These are phyloP conservation scores for Telfairia occidentalis DNA, from an alignment of 331 rosid species.

Conservation along the genomic window DNA sequence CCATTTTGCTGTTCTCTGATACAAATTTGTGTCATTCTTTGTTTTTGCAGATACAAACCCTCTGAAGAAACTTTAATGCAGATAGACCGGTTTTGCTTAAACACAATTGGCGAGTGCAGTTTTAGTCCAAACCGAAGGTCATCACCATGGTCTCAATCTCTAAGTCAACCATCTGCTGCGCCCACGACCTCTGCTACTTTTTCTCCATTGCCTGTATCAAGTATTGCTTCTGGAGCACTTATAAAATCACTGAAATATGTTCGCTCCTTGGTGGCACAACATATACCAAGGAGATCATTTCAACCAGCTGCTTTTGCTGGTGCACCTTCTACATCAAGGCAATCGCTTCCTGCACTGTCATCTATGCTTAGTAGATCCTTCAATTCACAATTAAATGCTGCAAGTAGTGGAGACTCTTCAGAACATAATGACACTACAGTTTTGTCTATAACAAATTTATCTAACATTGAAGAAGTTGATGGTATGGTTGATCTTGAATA, in stretches of 20 bases:
- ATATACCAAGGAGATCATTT: conserved; percentile 70
- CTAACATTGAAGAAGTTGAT: conserved; percentile 50
- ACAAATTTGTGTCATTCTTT: conserved; percentile 18
- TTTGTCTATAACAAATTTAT: conserved; percentile 51
- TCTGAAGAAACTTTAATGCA: conserved; percentile 84
- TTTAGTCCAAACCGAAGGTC: conserved; percentile 42
- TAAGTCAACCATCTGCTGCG: conserved; percentile 43
- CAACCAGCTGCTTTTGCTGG: conserved; percentile 88
- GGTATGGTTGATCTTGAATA: conserved; percentile 54
- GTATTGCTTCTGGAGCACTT: conserved; percentile 70
- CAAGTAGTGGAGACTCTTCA: conserved; percentile 44
- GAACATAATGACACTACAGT: conserved; percentile 49
- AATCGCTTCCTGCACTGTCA: conserved; percentile 76
- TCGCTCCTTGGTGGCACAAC: conserved; percentile 85
- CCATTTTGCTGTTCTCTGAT: neutral
- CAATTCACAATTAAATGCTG: conserved; percentile 64
- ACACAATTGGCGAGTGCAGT: conserved; percentile 76
- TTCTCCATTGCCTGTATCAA: conserved; percentile 69
- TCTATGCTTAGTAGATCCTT: conserved; percentile 89
- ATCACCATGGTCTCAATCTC: conserved; percentile 44
- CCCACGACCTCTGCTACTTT: conserved; percentile 41
- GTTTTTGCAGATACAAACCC: conserved; percentile 70
- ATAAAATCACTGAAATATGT: conserved; percentile 80
- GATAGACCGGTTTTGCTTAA: conserved; percentile 92
- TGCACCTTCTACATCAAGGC: conserved; percentile 60